phyloP scores from a whole-genome alignment of 2,329 filamentous ascomycete species.

The Amauroascus niger region DNA sequence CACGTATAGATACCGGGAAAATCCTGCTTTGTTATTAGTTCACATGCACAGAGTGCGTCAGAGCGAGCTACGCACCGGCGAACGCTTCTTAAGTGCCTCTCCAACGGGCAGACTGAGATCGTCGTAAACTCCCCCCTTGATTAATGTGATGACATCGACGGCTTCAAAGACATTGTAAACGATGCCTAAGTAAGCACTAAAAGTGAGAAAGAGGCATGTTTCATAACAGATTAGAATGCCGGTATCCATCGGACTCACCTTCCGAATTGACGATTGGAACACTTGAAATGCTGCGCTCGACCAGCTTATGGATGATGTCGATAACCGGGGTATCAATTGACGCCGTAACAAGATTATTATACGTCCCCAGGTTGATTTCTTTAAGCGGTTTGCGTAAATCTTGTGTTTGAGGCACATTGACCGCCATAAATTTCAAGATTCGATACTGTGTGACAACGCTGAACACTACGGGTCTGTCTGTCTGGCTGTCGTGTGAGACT shows the following conservation, averaged over 20 bases:
- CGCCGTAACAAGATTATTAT: slow-evolving; percentile 68
- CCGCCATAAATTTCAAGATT: slow-evolving; percentile 95
- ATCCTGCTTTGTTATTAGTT: slow-evolving; percentile 43
- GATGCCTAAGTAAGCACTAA: slow-evolving; percentile 37
- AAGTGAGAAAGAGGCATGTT: not conserved
- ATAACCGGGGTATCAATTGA: slow-evolving; percentile 85
- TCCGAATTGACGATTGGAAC: slow-evolving; percentile 83
- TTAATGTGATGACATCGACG: slow-evolving; percentile 90
- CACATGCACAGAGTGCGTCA: not conserved
- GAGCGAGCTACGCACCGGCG: slow-evolving; percentile 48
- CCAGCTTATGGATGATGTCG: slow-evolving; percentile 87
- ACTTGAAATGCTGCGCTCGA: slow-evolving; percentile 85
- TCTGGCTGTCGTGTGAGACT: slow-evolving; percentile 90
- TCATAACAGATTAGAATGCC: not conserved
- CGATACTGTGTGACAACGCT: slow-evolving; percentile 97
- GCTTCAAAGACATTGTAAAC: slow-evolving; percentile 96
- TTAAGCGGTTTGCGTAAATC: slow-evolving; percentile 76
- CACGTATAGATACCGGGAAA: slow-evolving; percentile 97
- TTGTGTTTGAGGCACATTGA: slow-evolving; percentile 84
- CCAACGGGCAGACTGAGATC: slow-evolving; percentile 79
- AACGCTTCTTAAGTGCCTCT: slow-evolving; percentile 75
- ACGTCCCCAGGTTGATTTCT: slow-evolving; percentile 78
- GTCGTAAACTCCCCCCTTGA: slow-evolving; percentile 88
- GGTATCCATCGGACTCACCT: slow-evolving; percentile 16
- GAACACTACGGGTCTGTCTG: slow-evolving; percentile 80